Evolutionary conservation across 306 rosid genomes (phyloP), one percentile per base, ranked within the genome.

Genomic region (Medicago ruthenica): DNA sequence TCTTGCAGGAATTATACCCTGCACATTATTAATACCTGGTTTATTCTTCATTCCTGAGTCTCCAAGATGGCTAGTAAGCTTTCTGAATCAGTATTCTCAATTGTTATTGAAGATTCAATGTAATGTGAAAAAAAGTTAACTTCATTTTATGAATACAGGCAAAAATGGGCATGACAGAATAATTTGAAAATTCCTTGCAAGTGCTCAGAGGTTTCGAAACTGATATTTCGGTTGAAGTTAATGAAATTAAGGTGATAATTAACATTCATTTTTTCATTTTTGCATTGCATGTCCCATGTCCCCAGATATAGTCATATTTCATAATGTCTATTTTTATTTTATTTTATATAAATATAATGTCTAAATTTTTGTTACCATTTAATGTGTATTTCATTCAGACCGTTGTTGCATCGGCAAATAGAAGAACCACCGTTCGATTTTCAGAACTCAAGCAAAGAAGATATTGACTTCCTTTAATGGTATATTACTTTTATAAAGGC

Each of bases 161-260:
- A 66, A 92, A 95, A 85, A 92, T 92, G 97, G 98, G 99, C 12
- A 88, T 89, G 99, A 90, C 92, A 21, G 98, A 95, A 70, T 97
- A 95, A 73, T 90, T 89, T 68, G 98, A 95, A 78, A 74, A 91
- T 67, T 92, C 99, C 67, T 84, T 95, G 83, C 99, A 92, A 95
- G 99, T 95, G 54, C 97, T 92, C 65, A 87, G 99, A 13, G 99
- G 98, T 65, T 92, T 89, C 61, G 97, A 92, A 70, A 70, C 97
- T 61, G 98, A 96, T 84, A 90, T 96, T 79, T 88, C 97, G 1
- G 24, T 70, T 24, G 99, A 92, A 90, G 93, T 89, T 50, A 84
- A 83, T 82, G 99, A 96, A 76, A 92, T 92, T 71, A 96, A 90
- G 86, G 88, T 82, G 36, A 66, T 15, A 67, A 74, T 15, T 55